These are phyloP conservation scores for Lentinus polychrous DNA, from an alignment of 1,284 basidiomycete genomes.

Conservation along the genomic window DNA sequence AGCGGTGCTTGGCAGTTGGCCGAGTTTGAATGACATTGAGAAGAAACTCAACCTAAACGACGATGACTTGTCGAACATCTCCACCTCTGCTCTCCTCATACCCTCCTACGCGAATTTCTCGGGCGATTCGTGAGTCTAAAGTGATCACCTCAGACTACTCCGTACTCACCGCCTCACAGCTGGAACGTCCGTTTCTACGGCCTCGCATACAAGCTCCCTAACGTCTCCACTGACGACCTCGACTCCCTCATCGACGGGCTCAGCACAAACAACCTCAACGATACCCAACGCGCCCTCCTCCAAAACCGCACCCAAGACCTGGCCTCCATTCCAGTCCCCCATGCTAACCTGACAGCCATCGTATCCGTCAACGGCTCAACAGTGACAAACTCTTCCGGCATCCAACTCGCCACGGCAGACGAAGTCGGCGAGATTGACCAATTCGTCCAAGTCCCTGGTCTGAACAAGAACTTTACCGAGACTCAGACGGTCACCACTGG, in stretches of 20 bases:
- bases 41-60: constrained; percentile 16
- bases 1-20: constrained; percentile 20
- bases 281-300: constrained; percentile 17
- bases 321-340: constrained; percentile 19
- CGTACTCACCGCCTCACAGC: constrained; percentile 5
- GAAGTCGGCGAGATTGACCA: constrained; percentile 22
- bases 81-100: constrained; percentile 19
- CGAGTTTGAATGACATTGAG: constrained; percentile 22
- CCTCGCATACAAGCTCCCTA: constrained; percentile 20
- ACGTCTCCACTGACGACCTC: constrained; percentile 18
- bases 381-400: constrained; percentile 17
- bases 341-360: constrained; percentile 18
- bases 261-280: constrained; percentile 17
- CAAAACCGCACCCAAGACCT: constrained; percentile 22
- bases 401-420: constrained; percentile 17
- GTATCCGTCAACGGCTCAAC: constrained; percentile 17
- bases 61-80: constrained; percentile 15
- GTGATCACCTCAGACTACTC: no score
- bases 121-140: constrained; percentile 12
- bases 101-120: constrained; percentile 21
- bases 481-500: constrained; percentile 17
- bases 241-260: constrained; percentile 20
- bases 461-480: constrained; percentile 12
- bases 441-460: constrained; percentile 17
- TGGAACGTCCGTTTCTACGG: constrained; percentile 25